Percentiles rank a stretch among this genome's conserved stretches.
These are phyloP conservation scores for Apiotrichum brassicae DNA, from an alignment of 1,284 basidiomycete species.

Conservation along the genomic window DNA sequence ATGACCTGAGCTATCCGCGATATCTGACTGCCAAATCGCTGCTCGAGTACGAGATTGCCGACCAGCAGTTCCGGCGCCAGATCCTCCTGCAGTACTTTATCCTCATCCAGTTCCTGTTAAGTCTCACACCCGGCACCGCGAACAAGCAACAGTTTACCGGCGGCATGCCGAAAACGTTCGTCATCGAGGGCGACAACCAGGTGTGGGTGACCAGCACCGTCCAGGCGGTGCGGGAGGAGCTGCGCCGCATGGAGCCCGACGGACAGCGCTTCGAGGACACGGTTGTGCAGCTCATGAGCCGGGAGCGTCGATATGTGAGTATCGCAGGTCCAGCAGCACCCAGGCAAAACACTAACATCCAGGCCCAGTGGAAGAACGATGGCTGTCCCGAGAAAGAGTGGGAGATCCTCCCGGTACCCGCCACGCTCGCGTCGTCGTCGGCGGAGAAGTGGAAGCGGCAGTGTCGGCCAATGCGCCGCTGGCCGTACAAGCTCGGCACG, in stretches of 20 bases:
- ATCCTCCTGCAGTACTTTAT: slow-evolving; percentile 46
- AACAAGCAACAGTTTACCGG: slow-evolving; percentile 40
- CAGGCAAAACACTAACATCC: too few species aligned
- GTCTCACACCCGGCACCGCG: slow-evolving; percentile 32
- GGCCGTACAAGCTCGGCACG: slow-evolving; percentile 35
- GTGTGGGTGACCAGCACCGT: slow-evolving; percentile 31
- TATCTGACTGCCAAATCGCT: slow-evolving; percentile 40
- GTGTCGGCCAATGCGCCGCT: slow-evolving; percentile 22
- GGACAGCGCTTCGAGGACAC: slow-evolving; percentile 34
- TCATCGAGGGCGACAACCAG: slow-evolving; percentile 30
- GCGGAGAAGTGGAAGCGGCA: slow-evolving; percentile 18
- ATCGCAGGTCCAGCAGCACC: too few species aligned
- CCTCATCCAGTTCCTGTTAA: slow-evolving; percentile 44
- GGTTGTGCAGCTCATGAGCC: slow-evolving; percentile 31
- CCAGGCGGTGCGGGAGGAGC: slow-evolving; percentile 28
- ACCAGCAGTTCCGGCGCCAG: slow-evolving; percentile 43
- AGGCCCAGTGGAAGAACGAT: slow-evolving; percentile 46
- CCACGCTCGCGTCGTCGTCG: slow-evolving; percentile 8
- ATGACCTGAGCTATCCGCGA: slow-evolving; percentile 35
- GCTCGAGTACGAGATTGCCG: slow-evolving; percentile 38
- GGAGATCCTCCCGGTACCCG: slow-evolving; percentile 28
- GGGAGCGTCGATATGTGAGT: slow-evolving; percentile 38
- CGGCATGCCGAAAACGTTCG: slow-evolving; percentile 41
- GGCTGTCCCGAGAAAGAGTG: slow-evolving; percentile 37
- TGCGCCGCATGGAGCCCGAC: slow-evolving; percentile 30